Evolutionary conservation across 1,284 basidiomycete species (phyloP).

Genomic region (Schizopora paradoxa): DNA sequence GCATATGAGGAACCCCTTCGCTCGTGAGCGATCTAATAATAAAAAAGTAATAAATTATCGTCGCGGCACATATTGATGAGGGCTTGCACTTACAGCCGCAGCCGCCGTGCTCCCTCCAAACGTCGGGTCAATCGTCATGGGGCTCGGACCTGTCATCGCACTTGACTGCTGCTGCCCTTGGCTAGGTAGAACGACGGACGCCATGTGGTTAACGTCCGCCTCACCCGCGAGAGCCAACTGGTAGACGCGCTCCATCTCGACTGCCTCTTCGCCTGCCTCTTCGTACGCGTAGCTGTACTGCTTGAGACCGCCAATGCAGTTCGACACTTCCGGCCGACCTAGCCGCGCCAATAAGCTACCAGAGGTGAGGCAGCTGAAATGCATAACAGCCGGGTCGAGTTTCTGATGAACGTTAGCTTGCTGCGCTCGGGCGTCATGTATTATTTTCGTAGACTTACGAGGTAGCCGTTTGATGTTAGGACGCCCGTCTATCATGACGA

Average conservation of each 20-base stretch:
- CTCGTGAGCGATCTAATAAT: too few relatives aligned
- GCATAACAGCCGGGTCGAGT: constrained; percentile 80
- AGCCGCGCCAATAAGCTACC: constrained; percentile 78
- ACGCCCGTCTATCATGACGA: constrained; percentile 65
- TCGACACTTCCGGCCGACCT: constrained; percentile 73
- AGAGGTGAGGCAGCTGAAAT: constrained; percentile 77
- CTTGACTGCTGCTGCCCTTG: background rate
- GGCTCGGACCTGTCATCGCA: background rate
- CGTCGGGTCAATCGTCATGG: background rate
- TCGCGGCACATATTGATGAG: too few relatives aligned
- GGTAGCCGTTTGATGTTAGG: constrained; percentile 76
- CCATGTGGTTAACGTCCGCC: constrained; percentile 15
- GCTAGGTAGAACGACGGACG: constrained; percentile 11
- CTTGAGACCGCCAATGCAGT: constrained; percentile 78
- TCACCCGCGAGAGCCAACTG: constrained; percentile 31
- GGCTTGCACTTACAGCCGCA: too few relatives aligned
- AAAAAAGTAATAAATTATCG: too few relatives aligned
- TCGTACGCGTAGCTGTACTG: constrained; percentile 87
- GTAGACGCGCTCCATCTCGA: constrained; percentile 58
- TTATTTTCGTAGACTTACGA: constrained; percentile 42
- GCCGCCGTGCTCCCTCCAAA: background rate
- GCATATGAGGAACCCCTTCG: too few relatives aligned
- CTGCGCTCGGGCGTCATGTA: constrained; percentile 12
- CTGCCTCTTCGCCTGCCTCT: constrained; percentile 75
- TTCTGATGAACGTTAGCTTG: constrained; percentile 35